A percentile compares a stretch with the other conserved stretches of the same genome.
These are phyloP conservation scores for Echinochloa phyllopogon DNA, from an alignment of 176 grass and related monocot genomes.

Conservation along the genomic window DNA sequence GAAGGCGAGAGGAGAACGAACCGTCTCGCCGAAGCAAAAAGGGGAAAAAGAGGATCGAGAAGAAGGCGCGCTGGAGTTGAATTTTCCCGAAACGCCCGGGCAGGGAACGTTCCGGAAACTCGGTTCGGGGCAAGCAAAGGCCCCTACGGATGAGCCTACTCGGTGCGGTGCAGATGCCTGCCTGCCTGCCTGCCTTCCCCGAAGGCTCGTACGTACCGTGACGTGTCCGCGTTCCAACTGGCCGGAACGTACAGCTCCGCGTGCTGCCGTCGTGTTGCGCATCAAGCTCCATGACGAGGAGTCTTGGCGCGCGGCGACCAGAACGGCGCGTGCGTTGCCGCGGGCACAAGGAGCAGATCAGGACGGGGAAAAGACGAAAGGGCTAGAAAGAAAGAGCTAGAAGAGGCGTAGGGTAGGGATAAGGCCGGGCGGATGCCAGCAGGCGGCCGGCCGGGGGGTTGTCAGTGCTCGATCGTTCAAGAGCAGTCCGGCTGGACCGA, in stretches of 20 bases:
- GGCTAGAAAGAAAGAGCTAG: too few species aligned
- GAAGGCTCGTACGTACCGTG: too few species aligned
- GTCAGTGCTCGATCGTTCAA: not conserved
- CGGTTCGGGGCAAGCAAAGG: not conserved
- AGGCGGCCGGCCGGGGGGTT: too few species aligned
- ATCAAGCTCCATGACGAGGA: not conserved
- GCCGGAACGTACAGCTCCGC: too few species aligned
- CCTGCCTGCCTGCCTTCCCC: too few species aligned
- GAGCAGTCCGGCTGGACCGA: not conserved
- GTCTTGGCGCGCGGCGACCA: not conserved
- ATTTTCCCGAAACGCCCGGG: not conserved
- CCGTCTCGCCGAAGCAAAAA: not conserved
- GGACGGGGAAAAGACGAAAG: not conserved
- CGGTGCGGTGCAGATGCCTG: too few species aligned
- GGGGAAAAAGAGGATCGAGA: not conserved
- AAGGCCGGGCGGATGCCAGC: too few species aligned
- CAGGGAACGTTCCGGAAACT: slow-evolving; percentile 4
- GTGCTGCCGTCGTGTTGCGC: too few species aligned
- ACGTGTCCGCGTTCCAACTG: too few species aligned
- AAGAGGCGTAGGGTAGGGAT: not conserved
- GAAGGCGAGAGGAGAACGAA: too few species aligned
- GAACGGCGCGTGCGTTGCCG: not conserved
- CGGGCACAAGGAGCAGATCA: not conserved
- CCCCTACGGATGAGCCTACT: not conserved
- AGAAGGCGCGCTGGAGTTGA: not conserved